phyloP scores from a whole-genome alignment of 768 basidiomycete genomes.

The Tricholoma furcatifolium region DNA sequence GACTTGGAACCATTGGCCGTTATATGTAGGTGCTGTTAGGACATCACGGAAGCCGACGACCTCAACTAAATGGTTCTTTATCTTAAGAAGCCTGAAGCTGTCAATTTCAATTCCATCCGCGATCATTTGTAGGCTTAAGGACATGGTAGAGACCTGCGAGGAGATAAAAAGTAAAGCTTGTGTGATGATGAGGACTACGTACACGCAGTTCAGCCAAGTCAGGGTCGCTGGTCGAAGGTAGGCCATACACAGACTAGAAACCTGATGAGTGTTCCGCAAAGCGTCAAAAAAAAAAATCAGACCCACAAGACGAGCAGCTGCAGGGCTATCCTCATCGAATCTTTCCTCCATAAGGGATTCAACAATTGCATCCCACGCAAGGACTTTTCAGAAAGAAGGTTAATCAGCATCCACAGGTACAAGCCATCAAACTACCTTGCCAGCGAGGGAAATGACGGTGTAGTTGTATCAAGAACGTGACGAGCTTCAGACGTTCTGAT shows the following conservation, averaged over 20 bases:
- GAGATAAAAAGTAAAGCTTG: not conserved
- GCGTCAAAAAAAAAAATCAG: not conserved
- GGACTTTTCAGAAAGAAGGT: conserved; percentile 35
- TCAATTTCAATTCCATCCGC: conserved; percentile 60
- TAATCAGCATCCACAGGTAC: not conserved
- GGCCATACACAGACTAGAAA: conserved; percentile 44
- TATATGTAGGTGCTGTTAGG: conserved; percentile 40
- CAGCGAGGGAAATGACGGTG: conserved; percentile 67
- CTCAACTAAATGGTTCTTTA: conserved; percentile 56
- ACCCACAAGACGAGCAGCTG: conserved; percentile 42
- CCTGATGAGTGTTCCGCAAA: not conserved
- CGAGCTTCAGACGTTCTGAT: conserved; percentile 53
- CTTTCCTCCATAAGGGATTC: conserved; percentile 60
- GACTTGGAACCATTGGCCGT: conserved; percentile 51
- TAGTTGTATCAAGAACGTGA: conserved; percentile 65
- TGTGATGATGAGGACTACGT: conserved; percentile 7
- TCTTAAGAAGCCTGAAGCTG: conserved; percentile 48
- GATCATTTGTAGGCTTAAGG: conserved; percentile 65
- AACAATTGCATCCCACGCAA: conserved; percentile 63
- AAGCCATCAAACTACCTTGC: conserved; percentile 44
- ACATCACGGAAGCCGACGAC: conserved; percentile 57
- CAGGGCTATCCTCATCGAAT: conserved; percentile 36
- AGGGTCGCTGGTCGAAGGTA: conserved; percentile 41
- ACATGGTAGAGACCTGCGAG: conserved; percentile 50
- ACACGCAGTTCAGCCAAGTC: conserved; percentile 51